Evolutionary conservation across 1,139 yeast species (phyloP), one percentile per base, ranked within the genome.

Genomic region (Torulaspora pretoriensis): DNA sequence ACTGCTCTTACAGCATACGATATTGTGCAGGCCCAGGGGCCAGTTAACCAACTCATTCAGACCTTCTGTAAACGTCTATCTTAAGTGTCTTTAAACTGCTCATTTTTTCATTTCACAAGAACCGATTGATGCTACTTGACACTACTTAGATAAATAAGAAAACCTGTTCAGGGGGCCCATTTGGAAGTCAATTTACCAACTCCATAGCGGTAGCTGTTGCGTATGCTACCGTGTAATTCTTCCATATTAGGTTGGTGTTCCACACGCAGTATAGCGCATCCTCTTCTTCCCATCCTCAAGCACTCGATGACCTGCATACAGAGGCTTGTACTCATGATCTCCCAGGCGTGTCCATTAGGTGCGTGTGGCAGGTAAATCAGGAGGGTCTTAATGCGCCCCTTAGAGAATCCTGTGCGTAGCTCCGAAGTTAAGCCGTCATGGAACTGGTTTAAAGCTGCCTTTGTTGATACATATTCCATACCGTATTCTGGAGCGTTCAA

Each of bases 1-100:
- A 86, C 87, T 5, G 81, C 78, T 35, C 89, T 67, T 4, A 82
- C 39, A 2, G 61, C 64, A 35, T 63, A 64, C 7, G 58, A 49
- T 12, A 48, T 43, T 1, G 77, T 69, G 42, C 47, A 49, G 25
- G 41, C 14, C 56, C 54, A 52, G 12, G 47, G 42, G 16, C 33
- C 40, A 16, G 35, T 36, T 17, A 38, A 10, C 16, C 35, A 24
- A 25, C 19, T 12, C 41, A 38, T 38, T 17, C 8, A 8, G 8
- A 19, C 29, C 34, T 26, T 35, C 5, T 8, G n/a, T 26, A 9
- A 30, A 8, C 10, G 5, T 22, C 34, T 36, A 22, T 12, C 8
- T 13, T 17, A 10, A 10, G 24, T 23, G 27, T 23, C 9, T 26
- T 26, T 8, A 19, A 13, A 19, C 16, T 27, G 23, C 12, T 28